Percentiles rank a stretch among this genome's conserved stretches.
Evolutionary conservation across 2,329 filamentous ascomycete genomes (phyloP).

Genomic region (Penicillium thymicola): DNA sequence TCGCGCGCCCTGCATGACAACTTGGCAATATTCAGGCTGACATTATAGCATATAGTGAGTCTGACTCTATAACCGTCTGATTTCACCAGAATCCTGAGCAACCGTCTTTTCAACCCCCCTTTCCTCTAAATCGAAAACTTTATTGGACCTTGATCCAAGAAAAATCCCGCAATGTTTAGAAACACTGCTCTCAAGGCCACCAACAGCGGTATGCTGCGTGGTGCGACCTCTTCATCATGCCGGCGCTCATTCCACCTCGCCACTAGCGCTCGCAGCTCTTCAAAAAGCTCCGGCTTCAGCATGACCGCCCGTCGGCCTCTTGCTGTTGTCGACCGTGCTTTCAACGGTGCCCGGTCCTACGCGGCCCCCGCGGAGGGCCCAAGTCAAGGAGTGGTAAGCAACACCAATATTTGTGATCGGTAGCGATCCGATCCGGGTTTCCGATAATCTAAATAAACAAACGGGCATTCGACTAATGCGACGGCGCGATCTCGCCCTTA

Average conservation of each 20-base stretch:
- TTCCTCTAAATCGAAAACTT: constrained; percentile 6
- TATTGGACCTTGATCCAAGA: constrained; percentile 16
- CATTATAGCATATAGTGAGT: not conserved
- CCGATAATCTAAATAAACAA: constrained; percentile 1
- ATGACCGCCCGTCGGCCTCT: constrained; percentile 42
- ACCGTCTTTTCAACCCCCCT: not conserved
- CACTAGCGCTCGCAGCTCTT: constrained; percentile 30
- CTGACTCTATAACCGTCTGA: constrained; percentile 2
- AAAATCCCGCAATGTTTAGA: constrained; percentile 40
- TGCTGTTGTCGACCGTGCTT: constrained; percentile 39
- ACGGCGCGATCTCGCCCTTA: constrained; percentile 19
- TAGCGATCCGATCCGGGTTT: constrained; percentile 7
- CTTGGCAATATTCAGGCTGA: constrained; percentile 17
- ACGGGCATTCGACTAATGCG: constrained; percentile 24
- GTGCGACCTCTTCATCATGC: constrained; percentile 32
- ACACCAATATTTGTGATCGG: constrained; percentile 14
- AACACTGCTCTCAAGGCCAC: constrained; percentile 41
- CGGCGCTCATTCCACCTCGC: constrained; percentile 35
- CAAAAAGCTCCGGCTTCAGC: constrained; percentile 35
- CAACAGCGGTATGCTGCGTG: constrained; percentile 37
- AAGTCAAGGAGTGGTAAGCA: constrained; percentile 59
- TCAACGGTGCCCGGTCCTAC: constrained; percentile 52
- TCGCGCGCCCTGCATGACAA: constrained; percentile 16
- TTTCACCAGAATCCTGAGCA: constrained; percentile 5
- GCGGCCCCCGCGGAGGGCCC: constrained; percentile 58